Base-by-base conservation (phyloP, 208 protist genomes). In the Trypanosoma scelopori region DNA sequence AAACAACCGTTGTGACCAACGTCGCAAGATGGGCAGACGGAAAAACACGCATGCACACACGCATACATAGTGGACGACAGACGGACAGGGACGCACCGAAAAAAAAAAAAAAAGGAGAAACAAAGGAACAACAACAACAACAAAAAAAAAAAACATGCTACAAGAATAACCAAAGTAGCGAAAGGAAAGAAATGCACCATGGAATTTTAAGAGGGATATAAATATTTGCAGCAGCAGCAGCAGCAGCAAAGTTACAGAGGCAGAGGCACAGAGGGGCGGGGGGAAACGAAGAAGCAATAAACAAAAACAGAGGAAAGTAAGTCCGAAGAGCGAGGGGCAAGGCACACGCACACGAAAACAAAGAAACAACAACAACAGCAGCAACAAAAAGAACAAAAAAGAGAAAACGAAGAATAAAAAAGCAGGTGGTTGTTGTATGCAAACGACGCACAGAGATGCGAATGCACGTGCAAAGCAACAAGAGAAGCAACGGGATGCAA, bases 381-480 rank as follows among this genome's bases (percentile, higher is more conserved):
- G 32, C 20, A 56, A 39, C 37, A 35, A 2, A 50, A 50, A 47
- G 56, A 56, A 37, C n/a, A 45, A 64, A 55, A 55, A 58, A 23
- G 35, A 45, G 20, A 53, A 71, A 50, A 63, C 55, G 9, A 55
- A 41, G 15, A 16, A 23, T 42, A 63, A n/a, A 37, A 41, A 56
- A 62, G 37, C 2, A 69, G n/a, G n/a, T n/a, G n/a, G n/a, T n/a
- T n/a, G n/a, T n/a, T n/a, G n/a, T n/a, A n/a, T n/a, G n/a, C 7
- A 55, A n/a, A 50, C 5, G 18, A 15, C 18, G 41, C 27, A 59
- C 16, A 50, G n/a, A 63, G 28, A 37, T 28, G 32, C 3, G 4
- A 20, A 51, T 22, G 3, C 16, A 12, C 9, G n/a, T 5, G 25
- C 16, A 13, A 59, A 59, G 3, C 13, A 59, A 22, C 13, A 57